phyloP scores from a whole-genome alignment of 495 filamentous ascomycete species.

The Penicillium steckii region DNA sequence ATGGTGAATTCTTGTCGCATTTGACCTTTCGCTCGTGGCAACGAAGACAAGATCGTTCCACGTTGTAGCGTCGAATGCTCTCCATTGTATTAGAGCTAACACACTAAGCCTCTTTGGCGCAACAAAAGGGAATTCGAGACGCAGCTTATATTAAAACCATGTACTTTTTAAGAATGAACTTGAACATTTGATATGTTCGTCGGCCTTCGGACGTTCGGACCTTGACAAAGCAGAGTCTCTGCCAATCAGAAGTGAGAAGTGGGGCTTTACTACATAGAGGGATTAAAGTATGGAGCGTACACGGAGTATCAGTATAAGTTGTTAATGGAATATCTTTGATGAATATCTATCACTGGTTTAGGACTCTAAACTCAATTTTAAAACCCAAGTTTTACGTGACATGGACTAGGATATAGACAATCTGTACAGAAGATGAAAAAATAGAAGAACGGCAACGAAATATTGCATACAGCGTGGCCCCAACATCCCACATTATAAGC shows the following conservation, averaged over 20 bases:
- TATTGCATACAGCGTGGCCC: no score
- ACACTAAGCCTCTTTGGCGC: no score
- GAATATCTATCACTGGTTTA: no score
- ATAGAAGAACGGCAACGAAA: neutral
- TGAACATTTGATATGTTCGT: neutral
- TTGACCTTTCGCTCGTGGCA: slow-evolving; percentile 39
- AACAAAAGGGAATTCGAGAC: no score
- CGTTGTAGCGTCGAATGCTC: slow-evolving; percentile 20
- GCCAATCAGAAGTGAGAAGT: neutral
- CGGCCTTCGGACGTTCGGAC: slow-evolving; percentile 2
- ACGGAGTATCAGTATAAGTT: no score
- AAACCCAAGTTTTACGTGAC: no score
- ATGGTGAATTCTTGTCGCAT: slow-evolving; percentile 34
- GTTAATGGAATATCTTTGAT: no score
- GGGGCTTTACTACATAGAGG: no score
- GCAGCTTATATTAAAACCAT: neutral
- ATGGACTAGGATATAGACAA: neutral
- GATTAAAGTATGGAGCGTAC: no score
- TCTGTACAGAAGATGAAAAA: neutral
- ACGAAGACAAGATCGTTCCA: slow-evolving; percentile 34
- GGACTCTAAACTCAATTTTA: no score
- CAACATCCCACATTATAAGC: no score
- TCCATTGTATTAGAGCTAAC: slow-evolving; percentile 4
- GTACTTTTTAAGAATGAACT: neutral
- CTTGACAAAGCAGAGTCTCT: neutral